Conservation (phyloP, 192 early-diverging fungal species). For the Rhizophagus clarus region DNA sequence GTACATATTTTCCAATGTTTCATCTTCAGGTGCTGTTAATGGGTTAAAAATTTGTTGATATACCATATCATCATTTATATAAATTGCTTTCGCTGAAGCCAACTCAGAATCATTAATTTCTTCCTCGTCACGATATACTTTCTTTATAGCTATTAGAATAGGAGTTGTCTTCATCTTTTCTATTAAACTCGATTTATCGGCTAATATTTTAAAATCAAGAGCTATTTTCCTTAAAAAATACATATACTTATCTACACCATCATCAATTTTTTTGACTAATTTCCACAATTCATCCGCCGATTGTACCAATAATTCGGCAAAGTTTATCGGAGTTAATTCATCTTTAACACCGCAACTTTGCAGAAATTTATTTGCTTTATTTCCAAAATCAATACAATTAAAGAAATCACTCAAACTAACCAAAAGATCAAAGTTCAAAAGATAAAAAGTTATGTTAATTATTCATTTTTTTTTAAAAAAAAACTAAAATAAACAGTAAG, state of each 20-base stretch:
- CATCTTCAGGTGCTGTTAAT: slow-evolving; percentile 63
- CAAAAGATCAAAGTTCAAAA: slow-evolving; percentile 57
- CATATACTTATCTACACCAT: slow-evolving; percentile 63
- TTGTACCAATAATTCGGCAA: slow-evolving; percentile 65
- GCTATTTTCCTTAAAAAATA: slow-evolving; percentile 74
- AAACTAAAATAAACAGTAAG: not conserved
- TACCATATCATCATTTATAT: slow-evolving; percentile 79
- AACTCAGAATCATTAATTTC: slow-evolving; percentile 61
- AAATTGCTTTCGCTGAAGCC: slow-evolving; percentile 70
- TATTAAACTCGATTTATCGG: slow-evolving; percentile 47
- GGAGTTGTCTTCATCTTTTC: slow-evolving; percentile 59
- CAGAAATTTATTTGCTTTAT: slow-evolving; percentile 73
- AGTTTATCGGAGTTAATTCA: slow-evolving; percentile 73
- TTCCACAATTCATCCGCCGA: slow-evolving; percentile 60
- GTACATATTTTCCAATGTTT: slow-evolving; percentile 75
- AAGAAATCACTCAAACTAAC: slow-evolving; percentile 56
- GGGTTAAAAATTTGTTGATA: slow-evolving; percentile 76
- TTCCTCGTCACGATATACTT: slow-evolving; percentile 65
- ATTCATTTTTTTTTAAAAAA: slow-evolving; percentile 34
- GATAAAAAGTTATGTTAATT: too few species aligned
- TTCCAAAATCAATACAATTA: slow-evolving; percentile 70
- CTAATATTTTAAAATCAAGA: slow-evolving; percentile 56
- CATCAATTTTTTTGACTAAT: slow-evolving; percentile 30
- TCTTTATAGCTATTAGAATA: slow-evolving; percentile 71
- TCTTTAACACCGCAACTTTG: slow-evolving; percentile 82